Evolutionary conservation across 2,329 filamentous ascomycete species (phyloP).

Genomic region (Dactylellina parvicollis): DNA sequence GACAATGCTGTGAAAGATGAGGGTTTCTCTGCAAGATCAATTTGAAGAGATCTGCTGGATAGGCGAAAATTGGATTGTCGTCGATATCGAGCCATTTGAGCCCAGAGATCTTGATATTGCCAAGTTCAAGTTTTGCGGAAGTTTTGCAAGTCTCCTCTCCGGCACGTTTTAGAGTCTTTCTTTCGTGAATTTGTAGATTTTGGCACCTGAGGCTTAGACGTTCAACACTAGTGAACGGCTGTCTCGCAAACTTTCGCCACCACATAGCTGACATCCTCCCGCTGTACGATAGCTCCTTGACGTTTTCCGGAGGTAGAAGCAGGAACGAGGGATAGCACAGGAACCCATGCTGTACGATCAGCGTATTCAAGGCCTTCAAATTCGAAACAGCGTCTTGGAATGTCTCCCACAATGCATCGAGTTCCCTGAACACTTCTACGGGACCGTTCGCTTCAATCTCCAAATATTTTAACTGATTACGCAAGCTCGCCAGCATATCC

Average conservation of each 20-base stretch:
- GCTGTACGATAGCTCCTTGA: background rate
- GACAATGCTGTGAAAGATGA: background rate
- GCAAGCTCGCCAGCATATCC: background rate
- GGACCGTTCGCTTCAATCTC: background rate
- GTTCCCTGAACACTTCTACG: background rate
- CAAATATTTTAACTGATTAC: constrained; percentile 4
- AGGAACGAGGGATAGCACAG: constrained; percentile 11
- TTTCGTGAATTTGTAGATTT: background rate
- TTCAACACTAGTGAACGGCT: constrained; percentile 8
- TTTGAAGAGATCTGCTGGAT: background rate
- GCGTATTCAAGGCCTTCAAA: background rate
- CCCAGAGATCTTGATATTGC: background rate
- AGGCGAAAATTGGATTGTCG: background rate
- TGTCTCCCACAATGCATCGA: background rate
- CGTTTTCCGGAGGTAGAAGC: constrained; percentile 10
- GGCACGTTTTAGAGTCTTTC: background rate
- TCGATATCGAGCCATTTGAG: background rate
- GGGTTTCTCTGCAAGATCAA: background rate
- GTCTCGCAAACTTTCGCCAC: constrained; percentile 17
- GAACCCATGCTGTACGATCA: background rate
- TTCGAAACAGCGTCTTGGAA: constrained; percentile 1
- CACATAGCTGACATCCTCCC: background rate
- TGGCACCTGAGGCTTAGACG: background rate
- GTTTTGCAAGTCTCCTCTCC: background rate
- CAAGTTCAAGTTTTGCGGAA: background rate